Evolutionary conservation across 306 rosid species (phyloP).

Genomic region (Lathyrus oleraceus): DNA sequence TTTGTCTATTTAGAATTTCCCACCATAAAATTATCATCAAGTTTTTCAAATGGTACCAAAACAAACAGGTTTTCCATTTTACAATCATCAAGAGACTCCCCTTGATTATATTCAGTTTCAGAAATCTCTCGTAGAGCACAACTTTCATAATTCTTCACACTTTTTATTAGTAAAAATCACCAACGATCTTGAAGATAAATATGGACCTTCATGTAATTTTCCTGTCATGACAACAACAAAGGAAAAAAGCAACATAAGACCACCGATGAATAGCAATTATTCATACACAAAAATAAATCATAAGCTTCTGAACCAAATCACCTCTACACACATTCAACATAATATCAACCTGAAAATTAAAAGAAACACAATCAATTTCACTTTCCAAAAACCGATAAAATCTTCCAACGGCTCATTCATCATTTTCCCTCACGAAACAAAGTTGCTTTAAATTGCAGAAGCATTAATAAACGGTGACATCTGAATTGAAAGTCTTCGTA

Average conservation of each 20-base stretch:
- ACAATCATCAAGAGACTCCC: conserved; percentile 40
- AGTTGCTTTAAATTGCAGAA: conserved; percentile 89
- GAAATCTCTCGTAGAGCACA: conserved; percentile 40
- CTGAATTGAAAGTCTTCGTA: conserved; percentile 80
- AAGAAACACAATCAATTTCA: not conserved
- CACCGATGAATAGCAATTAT: no score
- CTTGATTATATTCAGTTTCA: conserved; percentile 37
- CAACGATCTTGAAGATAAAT: no score
- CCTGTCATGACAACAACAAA: no score
- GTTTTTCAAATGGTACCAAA: conserved; percentile 54
- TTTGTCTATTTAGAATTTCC: no score
- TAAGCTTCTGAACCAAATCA: conserved; percentile 49
- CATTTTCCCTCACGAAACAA: conserved; percentile 45
- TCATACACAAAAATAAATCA: no score
- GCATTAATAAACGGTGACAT: conserved; percentile 81
- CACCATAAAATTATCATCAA: conserved; percentile 29
- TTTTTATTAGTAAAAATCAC: conserved; percentile 39
- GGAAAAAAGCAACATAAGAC: no score
- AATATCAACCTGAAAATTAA: conserved; percentile 61
- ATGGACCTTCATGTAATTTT: no score
- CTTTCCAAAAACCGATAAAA: not conserved
- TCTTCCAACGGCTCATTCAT: conserved; percentile 16
- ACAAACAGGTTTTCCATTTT: conserved; percentile 49
- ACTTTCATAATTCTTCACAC: conserved; percentile 35
- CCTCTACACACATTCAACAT: conserved; percentile 81